Base-by-base conservation (phyloP, 2,329 filamentous ascomycete genomes). In the Elsinoe australis region DNA sequence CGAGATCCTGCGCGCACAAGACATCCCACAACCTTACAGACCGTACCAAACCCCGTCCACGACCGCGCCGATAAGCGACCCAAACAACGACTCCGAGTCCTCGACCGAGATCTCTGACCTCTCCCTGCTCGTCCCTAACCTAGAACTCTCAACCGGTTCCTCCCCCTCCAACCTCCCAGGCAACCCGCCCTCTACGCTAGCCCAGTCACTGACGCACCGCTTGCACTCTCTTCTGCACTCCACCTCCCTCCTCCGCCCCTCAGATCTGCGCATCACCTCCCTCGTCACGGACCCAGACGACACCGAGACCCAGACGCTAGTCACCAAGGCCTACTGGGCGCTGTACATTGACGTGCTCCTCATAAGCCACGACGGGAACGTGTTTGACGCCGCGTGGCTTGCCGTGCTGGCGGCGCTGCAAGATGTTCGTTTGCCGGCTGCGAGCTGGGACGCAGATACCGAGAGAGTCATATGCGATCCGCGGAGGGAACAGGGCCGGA, bases 321-420 rank as follows among this genome's bases (percentile, higher is more conserved):
- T 80, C 53, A 66, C 90, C 8, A 90, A 85, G 62, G 92, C 84
- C 0, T 96, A 94, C 65, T 98, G 90, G 92, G 82, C 86, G 7
- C 78, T 98, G 15, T 95, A 95, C 66, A 85, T 98, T 55, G 90
- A 96, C 61, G 74, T 95, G n/a, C 78, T 95, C 61, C 92, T 95
- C 67, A 83, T 98, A 56, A 94, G 87, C 0, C 80, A 95, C 42
- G 89, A 95, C 54, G 90, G 90, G 4, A 94, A 92, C 59, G 79
- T 87, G 1, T 89, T 96, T 55, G 90, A 98, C 60, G 85, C 87
- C 0, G 87, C 87, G 0, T 96, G 90, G 89, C 77, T 83, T 1
- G 82, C 87, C 9, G 75, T 94, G 0, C 65, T 95, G 17, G 86
- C 89, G 6, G 90, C 92, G 5, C 69, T 98, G 51, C 74, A 72